phyloP scores from a whole-genome alignment of 192 early-diverging fungal genomes.

The Geranomyces michiganensis region DNA sequence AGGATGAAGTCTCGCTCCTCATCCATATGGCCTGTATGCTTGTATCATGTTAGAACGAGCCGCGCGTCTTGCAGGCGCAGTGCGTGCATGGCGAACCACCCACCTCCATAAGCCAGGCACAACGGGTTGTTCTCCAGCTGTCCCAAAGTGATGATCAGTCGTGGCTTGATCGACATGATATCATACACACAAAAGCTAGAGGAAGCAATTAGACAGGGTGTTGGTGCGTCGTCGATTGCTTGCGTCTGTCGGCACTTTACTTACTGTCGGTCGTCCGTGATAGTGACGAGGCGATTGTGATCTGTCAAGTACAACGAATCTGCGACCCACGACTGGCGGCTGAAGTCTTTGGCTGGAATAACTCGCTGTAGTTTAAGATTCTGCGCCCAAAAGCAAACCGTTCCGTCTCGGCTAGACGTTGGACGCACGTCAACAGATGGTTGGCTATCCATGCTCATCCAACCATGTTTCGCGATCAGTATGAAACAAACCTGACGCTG shows the following conservation, averaged over 20 bases:
- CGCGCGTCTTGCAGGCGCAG: no score
- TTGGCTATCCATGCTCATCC: not conserved
- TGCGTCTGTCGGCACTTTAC: slow-evolving; percentile 13
- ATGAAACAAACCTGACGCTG: slow-evolving; percentile 49
- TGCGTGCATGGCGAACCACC: not conserved
- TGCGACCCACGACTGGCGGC: slow-evolving; percentile 52
- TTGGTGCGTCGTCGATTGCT: not conserved
- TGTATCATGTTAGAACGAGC: not conserved
- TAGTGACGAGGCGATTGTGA: slow-evolving; percentile 53
- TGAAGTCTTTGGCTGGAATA: slow-evolving; percentile 55
- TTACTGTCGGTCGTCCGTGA: slow-evolving; percentile 64
- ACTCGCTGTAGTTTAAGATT: slow-evolving; percentile 58
- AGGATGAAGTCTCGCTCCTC: slow-evolving; percentile 58
- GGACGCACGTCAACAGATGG: no score
- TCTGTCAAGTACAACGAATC: slow-evolving; percentile 61
- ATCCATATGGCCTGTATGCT: slow-evolving; percentile 49
- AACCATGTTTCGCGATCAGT: no score
- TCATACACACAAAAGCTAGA: slow-evolving; percentile 60
- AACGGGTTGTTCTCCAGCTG: slow-evolving; percentile 66
- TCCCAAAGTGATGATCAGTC: slow-evolving; percentile 49
- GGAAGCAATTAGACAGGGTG: no score
- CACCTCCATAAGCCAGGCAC: slow-evolving; percentile 57
- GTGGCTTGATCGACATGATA: slow-evolving; percentile 64
- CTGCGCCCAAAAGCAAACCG: slow-evolving; percentile 56
- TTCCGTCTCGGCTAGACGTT: slow-evolving; percentile 53